Conservation (phyloP, 1,139 yeast species). For the Torulaspora globosa region DNA sequence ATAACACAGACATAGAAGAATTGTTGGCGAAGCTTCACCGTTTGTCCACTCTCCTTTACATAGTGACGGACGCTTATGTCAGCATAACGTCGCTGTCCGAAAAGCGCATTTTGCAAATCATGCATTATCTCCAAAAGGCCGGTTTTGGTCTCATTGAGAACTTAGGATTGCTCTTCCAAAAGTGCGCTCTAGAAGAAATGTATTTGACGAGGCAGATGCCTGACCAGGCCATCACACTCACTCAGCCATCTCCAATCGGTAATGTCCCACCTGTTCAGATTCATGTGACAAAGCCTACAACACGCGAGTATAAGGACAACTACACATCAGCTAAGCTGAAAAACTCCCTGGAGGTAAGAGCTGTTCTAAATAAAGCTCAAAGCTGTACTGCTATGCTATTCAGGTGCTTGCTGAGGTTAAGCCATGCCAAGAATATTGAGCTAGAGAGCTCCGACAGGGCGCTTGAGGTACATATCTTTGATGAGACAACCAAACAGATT, state of each 20-base stretch:
- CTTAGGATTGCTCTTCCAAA: conserved; percentile 46
- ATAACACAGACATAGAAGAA: conserved; percentile 26
- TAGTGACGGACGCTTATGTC: conserved; percentile 52
- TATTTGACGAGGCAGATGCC: conserved; percentile 48
- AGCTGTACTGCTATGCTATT: conserved; percentile 43
- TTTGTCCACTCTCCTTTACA: conserved; percentile 43
- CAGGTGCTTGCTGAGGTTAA: conserved; percentile 33
- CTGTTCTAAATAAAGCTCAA: conserved; percentile 48
- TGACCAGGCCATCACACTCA: conserved; percentile 44
- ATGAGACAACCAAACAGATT: conserved; percentile 25
- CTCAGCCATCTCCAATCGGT: conserved; percentile 38
- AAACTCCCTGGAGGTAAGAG: conserved; percentile 55
- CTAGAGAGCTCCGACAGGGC: conserved; percentile 23
- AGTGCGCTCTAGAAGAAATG: conserved; percentile 56
- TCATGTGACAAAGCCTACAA: conserved; percentile 29
- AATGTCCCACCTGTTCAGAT: conserved; percentile 39
- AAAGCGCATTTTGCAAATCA: conserved; percentile 46
- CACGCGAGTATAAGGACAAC: conserved; percentile 39
- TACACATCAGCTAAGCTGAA: conserved; percentile 54
- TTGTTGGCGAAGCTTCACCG: conserved; percentile 38
- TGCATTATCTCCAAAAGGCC: conserved; percentile 42
- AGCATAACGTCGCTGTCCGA: conserved; percentile 49
- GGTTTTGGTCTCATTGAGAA: conserved; percentile 40
- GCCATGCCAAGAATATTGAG: conserved; percentile 28
- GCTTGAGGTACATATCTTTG: conserved; percentile 31